Conservation (phyloP, 345 rosid genomes). For the Melastoma malabathricum region DNA sequence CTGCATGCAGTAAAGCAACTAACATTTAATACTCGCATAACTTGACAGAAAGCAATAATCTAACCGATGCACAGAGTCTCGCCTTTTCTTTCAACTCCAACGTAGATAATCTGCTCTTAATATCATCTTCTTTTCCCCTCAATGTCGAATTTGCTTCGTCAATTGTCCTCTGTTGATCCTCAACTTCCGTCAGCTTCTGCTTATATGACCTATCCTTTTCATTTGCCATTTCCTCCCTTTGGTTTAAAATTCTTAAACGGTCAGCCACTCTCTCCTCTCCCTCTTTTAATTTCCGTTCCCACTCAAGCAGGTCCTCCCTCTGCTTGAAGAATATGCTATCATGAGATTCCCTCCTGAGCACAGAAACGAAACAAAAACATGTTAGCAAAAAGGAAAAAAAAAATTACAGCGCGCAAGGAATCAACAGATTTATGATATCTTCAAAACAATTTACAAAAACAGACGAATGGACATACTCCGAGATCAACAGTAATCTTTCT, state of each 20-base stretch:
- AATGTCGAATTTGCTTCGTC: conserved; percentile 45
- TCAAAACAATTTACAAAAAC: too few relatives aligned
- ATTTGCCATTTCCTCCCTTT: conserved; percentile 89
- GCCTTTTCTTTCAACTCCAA: conserved; percentile 57
- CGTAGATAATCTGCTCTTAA: conserved; percentile 43
- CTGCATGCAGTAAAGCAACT: conserved; percentile 25
- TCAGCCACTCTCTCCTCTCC: conserved; percentile 76
- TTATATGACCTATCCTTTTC: conserved; percentile 55
- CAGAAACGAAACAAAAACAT: too few relatives aligned
- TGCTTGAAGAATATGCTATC: conserved; percentile 60
- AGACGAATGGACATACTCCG: conserved; percentile 43
- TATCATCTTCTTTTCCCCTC: conserved; percentile 60
- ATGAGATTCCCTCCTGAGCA: conserved; percentile 59
- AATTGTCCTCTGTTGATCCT: conserved; percentile 58
- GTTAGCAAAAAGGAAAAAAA: too few relatives aligned
- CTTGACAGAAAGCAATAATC: not conserved
- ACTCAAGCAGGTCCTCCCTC: conserved; percentile 85
- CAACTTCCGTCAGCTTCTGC: conserved; percentile 70
- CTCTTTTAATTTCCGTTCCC: conserved; percentile 82
- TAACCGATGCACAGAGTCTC: conserved; percentile 7
- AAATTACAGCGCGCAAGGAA: too few relatives aligned
- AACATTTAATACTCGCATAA: not conserved
- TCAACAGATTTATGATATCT: too few relatives aligned
- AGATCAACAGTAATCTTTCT: conserved; percentile 59
- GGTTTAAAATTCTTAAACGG: conserved; percentile 49